Evolutionary conservation across 345 rosid genomes (phyloP), one percentile per base, ranked within the genome.

Genomic region (Brassica incana): DNA sequence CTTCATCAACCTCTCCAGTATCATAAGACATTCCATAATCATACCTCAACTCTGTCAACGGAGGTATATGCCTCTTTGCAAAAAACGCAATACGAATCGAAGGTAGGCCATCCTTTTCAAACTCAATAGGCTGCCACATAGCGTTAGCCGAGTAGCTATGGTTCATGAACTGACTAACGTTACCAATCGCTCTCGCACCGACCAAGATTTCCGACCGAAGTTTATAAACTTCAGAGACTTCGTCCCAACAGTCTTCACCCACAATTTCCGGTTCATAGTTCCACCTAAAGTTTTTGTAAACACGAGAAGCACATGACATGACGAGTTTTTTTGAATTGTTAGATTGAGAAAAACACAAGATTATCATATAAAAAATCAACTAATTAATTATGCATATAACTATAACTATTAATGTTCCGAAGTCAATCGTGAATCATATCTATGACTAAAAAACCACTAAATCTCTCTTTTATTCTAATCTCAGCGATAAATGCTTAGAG

Each of bases 101-200:
- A 8, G 38, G 9, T 5, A 64, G 78, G 48, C 25, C 62, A 48
- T 65, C 71, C 0, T 50, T 4, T 50, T 77, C 88, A 14, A 25
- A 74, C 11, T 81, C 7, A 60, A 89, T 36, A 8, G 92, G 88
- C 79, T 89, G 97, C 95, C 99, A 95, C 29, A 72, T 2, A 5
- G 59, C 36, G 14, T 72, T 72, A 1, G 36, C 92, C 25, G 69
- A 76, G 80, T 95, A 92, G 75, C 95, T 86, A 63, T 66, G 70
- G 15, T 66, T 66, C 54, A 66, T 66, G 7, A 66, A 27, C 29
- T 3, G 29, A 2, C 29, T 27, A 27, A 27, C 29, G 29, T 27
- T 27, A 27, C 29, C 29, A 27, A 27, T 27, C 12, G 12, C 9
- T 3, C 48, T 40, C 12, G 48, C 48, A 11, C 48, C 9, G 48